Percentiles rank a stretch among this genome's conserved stretches.
phyloP scores from a whole-genome alignment of 2,329 filamentous ascomycete species.

The Chaetomium olivaceum region DNA sequence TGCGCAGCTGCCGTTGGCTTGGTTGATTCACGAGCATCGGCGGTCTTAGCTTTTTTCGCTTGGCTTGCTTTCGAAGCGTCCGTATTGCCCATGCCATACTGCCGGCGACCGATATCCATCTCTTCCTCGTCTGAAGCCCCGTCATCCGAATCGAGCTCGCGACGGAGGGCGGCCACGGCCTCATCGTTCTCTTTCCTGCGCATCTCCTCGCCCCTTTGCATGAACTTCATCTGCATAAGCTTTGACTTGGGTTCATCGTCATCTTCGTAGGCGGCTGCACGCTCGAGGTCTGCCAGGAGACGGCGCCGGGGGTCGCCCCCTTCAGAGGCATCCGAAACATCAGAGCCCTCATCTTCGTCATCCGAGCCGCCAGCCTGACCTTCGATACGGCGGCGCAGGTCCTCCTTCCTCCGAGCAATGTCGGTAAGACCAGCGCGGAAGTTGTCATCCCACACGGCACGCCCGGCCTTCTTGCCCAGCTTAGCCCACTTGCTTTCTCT shows the following conservation, averaged over 20 bases:
- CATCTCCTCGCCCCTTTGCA: constrained; percentile 82
- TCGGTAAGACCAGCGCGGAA: constrained; percentile 76
- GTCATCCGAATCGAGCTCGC: constrained; percentile 68
- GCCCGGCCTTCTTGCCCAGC: constrained; percentile 73
- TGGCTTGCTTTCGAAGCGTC: constrained; percentile 19
- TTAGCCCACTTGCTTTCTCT: constrained; percentile 92
- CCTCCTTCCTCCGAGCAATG: constrained; percentile 79
- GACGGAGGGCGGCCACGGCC: constrained; percentile 66
- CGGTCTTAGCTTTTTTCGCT: constrained; percentile 36
- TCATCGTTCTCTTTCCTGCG: constrained; percentile 80
- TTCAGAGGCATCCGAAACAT: constrained; percentile 59
- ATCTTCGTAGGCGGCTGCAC: constrained; percentile 46
- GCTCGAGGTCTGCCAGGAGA: constrained; percentile 51
- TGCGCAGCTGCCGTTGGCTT: constrained; percentile 17
- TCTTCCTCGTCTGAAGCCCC: constrained; percentile 53
- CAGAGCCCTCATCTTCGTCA: constrained; percentile 49
- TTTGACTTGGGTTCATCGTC: constrained; percentile 62
- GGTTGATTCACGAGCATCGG: constrained; percentile 29
- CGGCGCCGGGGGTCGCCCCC: constrained; percentile 54
- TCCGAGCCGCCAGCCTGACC: constrained; percentile 53
- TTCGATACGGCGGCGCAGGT: constrained; percentile 76
- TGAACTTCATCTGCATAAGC: constrained; percentile 86
- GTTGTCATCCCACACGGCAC: constrained; percentile 85
- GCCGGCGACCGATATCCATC: constrained; percentile 66
- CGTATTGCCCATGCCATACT: constrained; percentile 57